phyloP scores from a whole-genome alignment of 2,329 filamentous ascomycete genomes.

The Phyllosticta ampelicida region DNA sequence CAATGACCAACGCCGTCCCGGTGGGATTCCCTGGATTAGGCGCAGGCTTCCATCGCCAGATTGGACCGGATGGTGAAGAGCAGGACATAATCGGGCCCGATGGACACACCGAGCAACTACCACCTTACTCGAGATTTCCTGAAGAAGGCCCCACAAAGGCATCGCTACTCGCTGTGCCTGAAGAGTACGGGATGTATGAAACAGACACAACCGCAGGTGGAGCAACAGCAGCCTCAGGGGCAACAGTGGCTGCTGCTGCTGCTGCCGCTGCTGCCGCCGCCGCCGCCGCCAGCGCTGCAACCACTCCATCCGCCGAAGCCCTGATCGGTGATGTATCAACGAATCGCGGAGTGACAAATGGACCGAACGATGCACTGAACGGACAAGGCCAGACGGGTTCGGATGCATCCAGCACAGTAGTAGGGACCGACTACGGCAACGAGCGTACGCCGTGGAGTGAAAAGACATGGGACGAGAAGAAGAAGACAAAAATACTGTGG shows the following conservation, averaged over 20 bases:
- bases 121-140: slow-evolving; percentile 83
- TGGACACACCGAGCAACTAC: slow-evolving; percentile 81
- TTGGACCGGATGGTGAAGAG: slow-evolving; percentile 76
- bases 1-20: slow-evolving; percentile 36
- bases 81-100: slow-evolving; percentile 79
- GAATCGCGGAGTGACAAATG: neutral
- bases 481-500: slow-evolving; percentile 33
- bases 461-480: slow-evolving; percentile 26
- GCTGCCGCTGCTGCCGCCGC: neutral
- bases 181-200: slow-evolving; percentile 3
- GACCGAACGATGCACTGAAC: neutral
- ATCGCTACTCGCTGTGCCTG: slow-evolving; percentile 19
- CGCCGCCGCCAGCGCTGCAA: neutral
- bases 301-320: slow-evolving; percentile 1
- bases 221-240: slow-evolving; percentile 9
- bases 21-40: slow-evolving; percentile 64
- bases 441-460: slow-evolving; percentile 21
- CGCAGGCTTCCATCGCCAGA: slow-evolving; percentile 57
- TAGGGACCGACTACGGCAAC: slow-evolving; percentile 11
- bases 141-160: slow-evolving; percentile 58
- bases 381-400: neutral
- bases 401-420: neutral
- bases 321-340: slow-evolving; percentile 2
- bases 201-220: slow-evolving; percentile 17
- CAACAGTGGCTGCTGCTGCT: neutral